Evolutionary conservation across 495 filamentous ascomycete species (phyloP).

Genomic region (Trichoderma orchidacearum): DNA sequence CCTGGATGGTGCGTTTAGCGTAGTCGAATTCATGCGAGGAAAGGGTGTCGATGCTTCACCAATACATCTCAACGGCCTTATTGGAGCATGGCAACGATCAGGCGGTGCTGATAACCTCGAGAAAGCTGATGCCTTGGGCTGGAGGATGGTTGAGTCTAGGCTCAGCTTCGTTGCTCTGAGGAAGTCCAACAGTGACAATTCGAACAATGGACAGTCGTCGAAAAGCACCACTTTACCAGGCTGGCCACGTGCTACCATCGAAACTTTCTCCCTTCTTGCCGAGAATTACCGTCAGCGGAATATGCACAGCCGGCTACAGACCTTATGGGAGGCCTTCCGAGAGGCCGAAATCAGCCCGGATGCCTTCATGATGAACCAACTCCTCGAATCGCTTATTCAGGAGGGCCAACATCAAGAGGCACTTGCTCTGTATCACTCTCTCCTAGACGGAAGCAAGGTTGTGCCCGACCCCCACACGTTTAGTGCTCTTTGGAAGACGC

Average conservation of each 20-base stretch:
- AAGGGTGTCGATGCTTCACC: constrained; percentile 49
- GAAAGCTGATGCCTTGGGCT: constrained; percentile 58
- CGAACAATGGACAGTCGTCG: background rate
- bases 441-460: constrained; percentile 22
- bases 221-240: background rate
- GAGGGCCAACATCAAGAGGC: constrained; percentile 34
- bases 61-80: constrained; percentile 61
- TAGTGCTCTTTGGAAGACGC: constrained; percentile 45
- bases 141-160: constrained; percentile 60
- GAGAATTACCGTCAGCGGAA: constrained; percentile 53
- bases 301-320: constrained; percentile 38
- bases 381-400: constrained; percentile 48
- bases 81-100: constrained; percentile 59
- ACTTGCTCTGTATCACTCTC: constrained; percentile 39
- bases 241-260: constrained; percentile 43
- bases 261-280: constrained; percentile 65
- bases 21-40: constrained; percentile 54
- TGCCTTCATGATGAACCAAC: constrained; percentile 62
- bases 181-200: constrained; percentile 11
- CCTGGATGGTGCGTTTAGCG: constrained; percentile 51
- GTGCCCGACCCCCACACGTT: constrained; percentile 57
- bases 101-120: constrained; percentile 35
- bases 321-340: constrained; percentile 42
- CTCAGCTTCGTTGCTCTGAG: constrained; percentile 41
- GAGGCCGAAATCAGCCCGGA: constrained; percentile 49